Percentiles rank a stretch among this genome's conserved stretches.
Conservation (phyloP, 306 rosid genomes). For the Crotalaria pallida region DNA sequence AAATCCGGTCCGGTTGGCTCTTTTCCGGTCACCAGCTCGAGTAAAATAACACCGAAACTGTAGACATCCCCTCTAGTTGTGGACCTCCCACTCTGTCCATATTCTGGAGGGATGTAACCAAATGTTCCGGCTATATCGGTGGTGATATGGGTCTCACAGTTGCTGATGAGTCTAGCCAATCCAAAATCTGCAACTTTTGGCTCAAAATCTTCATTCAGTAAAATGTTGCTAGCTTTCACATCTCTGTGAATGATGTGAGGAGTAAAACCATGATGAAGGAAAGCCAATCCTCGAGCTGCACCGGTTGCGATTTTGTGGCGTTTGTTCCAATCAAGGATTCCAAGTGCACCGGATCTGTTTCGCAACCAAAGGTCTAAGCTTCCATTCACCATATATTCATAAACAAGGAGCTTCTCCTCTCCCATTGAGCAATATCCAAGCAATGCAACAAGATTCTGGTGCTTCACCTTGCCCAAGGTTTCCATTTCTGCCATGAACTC, state of each 20-base stretch:
- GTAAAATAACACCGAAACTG: constrained; percentile 88
- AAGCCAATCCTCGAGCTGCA: constrained; percentile 78
- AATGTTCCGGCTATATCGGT: constrained; percentile 97
- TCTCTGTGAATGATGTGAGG: constrained; percentile 98
- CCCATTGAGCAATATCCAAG: constrained; percentile 92
- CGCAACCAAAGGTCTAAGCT: constrained; percentile 96
- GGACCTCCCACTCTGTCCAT: constrained; percentile 94
- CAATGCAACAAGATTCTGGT: constrained; percentile 75
- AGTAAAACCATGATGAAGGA: constrained; percentile 87
- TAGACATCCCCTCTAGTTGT: constrained; percentile 91
- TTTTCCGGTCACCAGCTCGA: constrained; percentile 85
- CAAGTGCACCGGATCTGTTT: constrained; percentile 75
- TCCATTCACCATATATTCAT: constrained; percentile 92
- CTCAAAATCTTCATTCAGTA: constrained; percentile 79
- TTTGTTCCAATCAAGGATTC: constrained; percentile 77
- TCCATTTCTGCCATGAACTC: constrained; percentile 99
- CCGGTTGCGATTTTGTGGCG: constrained; percentile 73
- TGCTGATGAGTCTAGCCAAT: constrained; percentile 85
- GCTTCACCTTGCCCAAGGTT: constrained; percentile 94
- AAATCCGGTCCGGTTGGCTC: constrained; percentile 97
- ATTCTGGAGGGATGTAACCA: constrained; percentile 98
- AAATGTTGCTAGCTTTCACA: constrained; percentile 87
- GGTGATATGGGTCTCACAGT: constrained; percentile 88
- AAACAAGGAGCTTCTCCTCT: constrained; percentile 92
- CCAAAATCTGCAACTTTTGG: constrained; percentile 96